phyloP scores from a whole-genome alignment of 495 filamentous ascomycete genomes.

The Neurospora sp. region DNA sequence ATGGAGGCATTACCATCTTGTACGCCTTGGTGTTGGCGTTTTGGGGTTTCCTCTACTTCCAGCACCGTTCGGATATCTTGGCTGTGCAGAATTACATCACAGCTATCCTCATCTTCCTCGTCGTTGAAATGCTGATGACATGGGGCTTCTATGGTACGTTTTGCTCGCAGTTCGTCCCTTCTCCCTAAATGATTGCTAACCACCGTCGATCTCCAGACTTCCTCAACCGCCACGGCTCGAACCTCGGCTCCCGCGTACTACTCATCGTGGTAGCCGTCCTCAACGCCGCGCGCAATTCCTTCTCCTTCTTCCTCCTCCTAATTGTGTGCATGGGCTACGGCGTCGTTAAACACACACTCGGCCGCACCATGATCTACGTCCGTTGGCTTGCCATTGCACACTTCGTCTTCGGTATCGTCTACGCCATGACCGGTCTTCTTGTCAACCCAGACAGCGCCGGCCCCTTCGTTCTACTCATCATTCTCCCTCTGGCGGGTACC shows the following conservation, averaged over 20 bases:
- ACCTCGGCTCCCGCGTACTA: constrained; percentile 69
- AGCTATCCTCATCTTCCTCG: constrained; percentile 87
- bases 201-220: constrained; percentile 48
- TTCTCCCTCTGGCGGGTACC: constrained; percentile 84
- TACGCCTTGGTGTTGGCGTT: constrained; percentile 82
- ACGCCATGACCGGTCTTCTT: constrained; percentile 79
- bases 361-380: constrained; percentile 88
- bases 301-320: constrained; percentile 96
- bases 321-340: constrained; percentile 99
- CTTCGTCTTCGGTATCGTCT: constrained; percentile 91
- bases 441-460: constrained; percentile 78
- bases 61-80: constrained; percentile 88
- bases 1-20: constrained; percentile 85
- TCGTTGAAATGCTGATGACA: constrained; percentile 92
- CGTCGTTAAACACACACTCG: constrained; percentile 90
- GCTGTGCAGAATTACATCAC: constrained; percentile 99
- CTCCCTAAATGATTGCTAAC: background rate
- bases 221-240: constrained; percentile 78
- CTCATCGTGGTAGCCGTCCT: constrained; percentile 85
- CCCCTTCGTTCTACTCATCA: constrained; percentile 87
- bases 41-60: constrained; percentile 93
- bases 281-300: constrained; percentile 88
- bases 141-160: constrained; percentile 81
- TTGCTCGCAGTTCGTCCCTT: background rate
- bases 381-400: constrained; percentile 83